A percentile compares a stretch with the other conserved stretches of the same genome.
phyloP scores from a whole-genome alignment of 441 rosid genomes.

The Pelargonium citronellum region DNA sequence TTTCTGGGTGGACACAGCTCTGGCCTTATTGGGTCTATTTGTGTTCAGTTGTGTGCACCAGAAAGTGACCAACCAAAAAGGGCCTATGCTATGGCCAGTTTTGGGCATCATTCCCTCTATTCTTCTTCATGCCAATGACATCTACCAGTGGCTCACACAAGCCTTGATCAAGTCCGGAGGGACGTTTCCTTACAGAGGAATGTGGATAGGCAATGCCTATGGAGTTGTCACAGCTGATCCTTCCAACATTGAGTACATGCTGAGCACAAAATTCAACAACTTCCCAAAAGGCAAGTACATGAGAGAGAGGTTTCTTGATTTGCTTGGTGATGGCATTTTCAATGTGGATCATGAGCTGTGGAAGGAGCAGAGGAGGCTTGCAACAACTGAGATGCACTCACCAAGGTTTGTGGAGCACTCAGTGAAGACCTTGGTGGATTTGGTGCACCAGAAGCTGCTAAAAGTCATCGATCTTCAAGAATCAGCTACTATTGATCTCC shows the following conservation, averaged over 20 bases:
- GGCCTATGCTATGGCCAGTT: slow-evolving; percentile 59
- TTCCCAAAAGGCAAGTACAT: slow-evolving; percentile 63
- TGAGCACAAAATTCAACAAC: slow-evolving; percentile 58
- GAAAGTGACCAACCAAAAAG: slow-evolving; percentile 41
- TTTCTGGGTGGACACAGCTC: slow-evolving; percentile 34
- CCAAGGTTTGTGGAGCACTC: slow-evolving; percentile 46
- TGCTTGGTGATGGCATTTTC: slow-evolving; percentile 68
- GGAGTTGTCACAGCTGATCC: slow-evolving; percentile 56
- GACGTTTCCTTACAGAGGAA: slow-evolving; percentile 43
- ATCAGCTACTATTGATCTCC: slow-evolving; percentile 49
- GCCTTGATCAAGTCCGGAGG: slow-evolving; percentile 42
- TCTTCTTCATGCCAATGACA: slow-evolving; percentile 25
- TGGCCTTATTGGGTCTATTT: slow-evolving; percentile 43
- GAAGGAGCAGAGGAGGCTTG: slow-evolving; percentile 54
- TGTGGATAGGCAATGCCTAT: slow-evolving; percentile 47
- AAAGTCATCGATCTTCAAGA: slow-evolving; percentile 32
- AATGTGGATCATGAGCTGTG: slow-evolving; percentile 53
- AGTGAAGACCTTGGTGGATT: slow-evolving; percentile 35
- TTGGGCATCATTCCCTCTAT: slow-evolving; percentile 48
- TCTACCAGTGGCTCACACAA: slow-evolving; percentile 36
- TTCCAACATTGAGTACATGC: slow-evolving; percentile 53
- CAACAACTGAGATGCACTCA: slow-evolving; percentile 58
- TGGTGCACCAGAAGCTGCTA: slow-evolving; percentile 51
- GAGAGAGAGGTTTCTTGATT: slow-evolving; percentile 49
- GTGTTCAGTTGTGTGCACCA: slow-evolving; percentile 43